Evolutionary conservation across 768 basidiomycete species (phyloP).

Genomic region (Austroboletus eburneus): DNA sequence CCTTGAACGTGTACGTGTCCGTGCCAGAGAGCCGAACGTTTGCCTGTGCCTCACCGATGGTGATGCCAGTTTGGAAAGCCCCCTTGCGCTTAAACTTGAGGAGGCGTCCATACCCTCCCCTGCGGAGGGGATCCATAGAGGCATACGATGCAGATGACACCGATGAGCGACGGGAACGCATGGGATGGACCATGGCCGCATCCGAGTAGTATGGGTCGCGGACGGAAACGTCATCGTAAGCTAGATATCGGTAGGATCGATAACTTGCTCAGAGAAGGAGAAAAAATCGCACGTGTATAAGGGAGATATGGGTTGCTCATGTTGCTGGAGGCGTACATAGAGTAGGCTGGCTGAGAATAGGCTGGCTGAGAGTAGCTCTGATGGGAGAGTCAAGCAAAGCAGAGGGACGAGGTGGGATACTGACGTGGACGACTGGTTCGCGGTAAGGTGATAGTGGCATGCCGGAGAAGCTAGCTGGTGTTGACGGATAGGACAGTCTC

Average conservation of each 20-base stretch:
- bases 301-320: conserved; percentile 40
- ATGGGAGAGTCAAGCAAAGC: conserved; percentile 6
- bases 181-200: conserved; percentile 9
- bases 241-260: conserved; percentile 23
- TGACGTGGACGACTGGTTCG: conserved; percentile 41
- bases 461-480: conserved; percentile 15
- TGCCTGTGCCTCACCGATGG: conserved; percentile 64
- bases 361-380: too few species aligned
- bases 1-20: conserved; percentile 59
- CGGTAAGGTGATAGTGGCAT: conserved; percentile 40
- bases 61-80: conserved; percentile 58
- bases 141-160: conserved; percentile 38
- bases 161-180: conserved; percentile 36
- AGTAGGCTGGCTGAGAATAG: conserved; percentile 44
- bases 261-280: neutral
- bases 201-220: conserved; percentile 47
- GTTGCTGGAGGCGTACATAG: conserved; percentile 40
- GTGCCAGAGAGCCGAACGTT: conserved; percentile 56
- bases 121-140: conserved; percentile 43
- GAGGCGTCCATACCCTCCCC: conserved; percentile 45
- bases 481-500: conserved; percentile 31
- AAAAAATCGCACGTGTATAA: conserved; percentile 35
- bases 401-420: conserved; percentile 1
- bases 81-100: conserved; percentile 77
- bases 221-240: conserved; percentile 52